phyloP scores from a whole-genome alignment of 1,139 yeast genomes.

The Saccharomyces hybrid region DNA sequence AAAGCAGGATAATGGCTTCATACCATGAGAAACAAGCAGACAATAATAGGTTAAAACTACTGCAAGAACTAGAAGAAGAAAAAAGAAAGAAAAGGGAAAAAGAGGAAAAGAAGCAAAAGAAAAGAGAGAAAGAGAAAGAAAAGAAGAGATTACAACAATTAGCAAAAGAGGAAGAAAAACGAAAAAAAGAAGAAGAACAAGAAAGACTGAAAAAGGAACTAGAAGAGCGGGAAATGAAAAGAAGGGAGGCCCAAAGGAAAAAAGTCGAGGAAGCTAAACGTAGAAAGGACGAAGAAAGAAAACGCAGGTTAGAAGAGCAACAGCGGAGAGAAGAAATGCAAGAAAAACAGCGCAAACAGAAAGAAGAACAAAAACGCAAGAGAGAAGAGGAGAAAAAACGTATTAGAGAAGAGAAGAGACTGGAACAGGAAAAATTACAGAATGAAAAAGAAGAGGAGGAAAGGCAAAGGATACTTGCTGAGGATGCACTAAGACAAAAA shows the following conservation, averaged over 20 bases:
- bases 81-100: slow-evolving; percentile 64
- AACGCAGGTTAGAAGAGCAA: slow-evolving; percentile 38
- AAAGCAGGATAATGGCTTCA: slow-evolving; percentile 62
- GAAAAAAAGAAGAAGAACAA: slow-evolving; percentile 35
- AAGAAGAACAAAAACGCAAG: slow-evolving; percentile 34
- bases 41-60: slow-evolving; percentile 62
- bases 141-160: slow-evolving; percentile 65
- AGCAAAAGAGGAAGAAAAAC: slow-evolving; percentile 52
- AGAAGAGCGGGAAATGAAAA: slow-evolving; percentile 37
- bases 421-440: slow-evolving; percentile 37
- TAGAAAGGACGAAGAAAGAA: slow-evolving; percentile 38
- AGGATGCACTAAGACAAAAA: slow-evolving; percentile 17
- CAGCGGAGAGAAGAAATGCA: slow-evolving; percentile 35
- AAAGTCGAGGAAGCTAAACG: slow-evolving; percentile 31
- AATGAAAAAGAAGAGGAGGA: slow-evolving; percentile 16
- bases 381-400: slow-evolving; percentile 37
- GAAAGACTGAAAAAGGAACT: slow-evolving; percentile 38
- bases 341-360: slow-evolving; percentile 35
- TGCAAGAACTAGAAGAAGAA: slow-evolving; percentile 80
- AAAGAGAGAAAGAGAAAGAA: slow-evolving; percentile 70
- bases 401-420: slow-evolving; percentile 37
- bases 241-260: slow-evolving; percentile 37
- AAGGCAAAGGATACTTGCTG: slow-evolving; percentile 31
- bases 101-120: slow-evolving; percentile 62
- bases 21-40: slow-evolving; percentile 75